A percentile compares a stretch with the other conserved stretches of the same genome.
Evolutionary conservation across 2,329 filamentous ascomycete species (phyloP).

Genomic region (Aureobasidium sp.): DNA sequence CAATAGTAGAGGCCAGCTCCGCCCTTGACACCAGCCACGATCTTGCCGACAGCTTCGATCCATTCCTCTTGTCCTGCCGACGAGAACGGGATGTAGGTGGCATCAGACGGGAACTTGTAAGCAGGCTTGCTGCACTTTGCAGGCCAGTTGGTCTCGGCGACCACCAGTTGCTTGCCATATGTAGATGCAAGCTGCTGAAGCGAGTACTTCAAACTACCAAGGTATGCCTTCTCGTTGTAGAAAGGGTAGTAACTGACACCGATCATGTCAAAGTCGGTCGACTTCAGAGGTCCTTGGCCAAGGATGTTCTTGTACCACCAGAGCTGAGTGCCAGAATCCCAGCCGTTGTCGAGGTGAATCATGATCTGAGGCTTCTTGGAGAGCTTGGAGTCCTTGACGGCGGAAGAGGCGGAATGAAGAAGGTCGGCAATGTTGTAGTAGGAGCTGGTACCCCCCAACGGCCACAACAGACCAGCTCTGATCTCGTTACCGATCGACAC

Average conservation of each 20-base stretch:
- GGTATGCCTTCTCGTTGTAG: slow-evolving; percentile 21
- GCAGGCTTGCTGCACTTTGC: slow-evolving; percentile 20
- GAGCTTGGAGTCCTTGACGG: slow-evolving; percentile 21
- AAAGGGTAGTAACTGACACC: slow-evolving; percentile 26
- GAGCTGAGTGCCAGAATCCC: slow-evolving; percentile 22
- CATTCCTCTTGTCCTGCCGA: slow-evolving; percentile 22
- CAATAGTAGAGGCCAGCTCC: slow-evolving; percentile 25
- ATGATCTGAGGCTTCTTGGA: slow-evolving; percentile 22
- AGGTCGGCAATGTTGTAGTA: slow-evolving; percentile 27
- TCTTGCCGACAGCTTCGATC: slow-evolving; percentile 20
- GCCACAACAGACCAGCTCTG: slow-evolving; percentile 28
- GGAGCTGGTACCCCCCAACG: slow-evolving; percentile 24
- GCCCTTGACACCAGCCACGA: slow-evolving; percentile 16
- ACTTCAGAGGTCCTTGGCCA: slow-evolving; percentile 19
- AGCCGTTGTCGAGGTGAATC: slow-evolving; percentile 27
- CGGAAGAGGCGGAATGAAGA: slow-evolving; percentile 23
- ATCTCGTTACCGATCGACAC: slow-evolving; percentile 34
- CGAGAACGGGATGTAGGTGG: slow-evolving; percentile 20
- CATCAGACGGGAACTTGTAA: slow-evolving; percentile 20
- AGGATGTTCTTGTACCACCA: slow-evolving; percentile 26
- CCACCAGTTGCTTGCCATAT: slow-evolving; percentile 22
- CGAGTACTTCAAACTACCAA: slow-evolving; percentile 19
- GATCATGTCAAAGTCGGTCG: slow-evolving; percentile 22
- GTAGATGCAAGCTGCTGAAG: slow-evolving; percentile 17
- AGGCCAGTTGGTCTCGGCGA: slow-evolving; percentile 25